Base-by-base conservation (phyloP, 768 basidiomycete genomes). In the Trametopsis cervina region DNA sequence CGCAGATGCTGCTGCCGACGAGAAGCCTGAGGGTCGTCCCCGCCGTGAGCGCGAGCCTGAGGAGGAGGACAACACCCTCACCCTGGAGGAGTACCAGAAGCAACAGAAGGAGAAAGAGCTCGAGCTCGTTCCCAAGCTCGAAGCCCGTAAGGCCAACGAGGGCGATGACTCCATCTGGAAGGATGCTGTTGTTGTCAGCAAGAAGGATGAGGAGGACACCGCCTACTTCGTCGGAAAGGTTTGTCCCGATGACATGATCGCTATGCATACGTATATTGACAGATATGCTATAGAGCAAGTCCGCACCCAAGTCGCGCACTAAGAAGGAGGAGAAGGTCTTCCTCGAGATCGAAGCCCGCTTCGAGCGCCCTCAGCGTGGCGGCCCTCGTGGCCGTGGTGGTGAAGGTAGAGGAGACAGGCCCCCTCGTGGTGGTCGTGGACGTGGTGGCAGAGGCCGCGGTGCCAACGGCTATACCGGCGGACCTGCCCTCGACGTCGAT, bases 211-310 rank as follows among this genome's bases (percentile, higher is more conserved):
- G 35, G 81, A 76, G 18, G 78, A 83, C 53, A 76, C 77, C 52
- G 69, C 80, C 42, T 94, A 93, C 76, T 93, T 86, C 68, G 78
- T 83, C 52, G 89, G 90, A 68, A 95, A 96, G 87, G 95, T 93
- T 55, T 37, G 73, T n/a, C n/a, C n/a, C n/a, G n/a, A n/a, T n/a
- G n/a, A n/a, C n/a, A n/a, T n/a, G n/a, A n/a, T n/a, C n/a, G n/a
- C n/a, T n/a, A n/a, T n/a, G n/a, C n/a, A n/a, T n/a, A n/a, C n/a
- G n/a, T n/a, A n/a, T n/a, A n/a, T n/a, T n/a, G n/a, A n/a, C n/a
- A n/a, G n/a, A n/a, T n/a, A n/a, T n/a, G 2, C 18, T 48, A 12
- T 62, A 93, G 89, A 65, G 71, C 64, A 90, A 81, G 66, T 57
- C 47, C 37, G 62, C 76, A 13, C 77, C 76, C 65, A 91, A 89